Evolutionary conservation across 768 basidiomycete species (phyloP), one percentile per base, ranked within the genome.

Genomic region (Tubosaeta sp.): DNA sequence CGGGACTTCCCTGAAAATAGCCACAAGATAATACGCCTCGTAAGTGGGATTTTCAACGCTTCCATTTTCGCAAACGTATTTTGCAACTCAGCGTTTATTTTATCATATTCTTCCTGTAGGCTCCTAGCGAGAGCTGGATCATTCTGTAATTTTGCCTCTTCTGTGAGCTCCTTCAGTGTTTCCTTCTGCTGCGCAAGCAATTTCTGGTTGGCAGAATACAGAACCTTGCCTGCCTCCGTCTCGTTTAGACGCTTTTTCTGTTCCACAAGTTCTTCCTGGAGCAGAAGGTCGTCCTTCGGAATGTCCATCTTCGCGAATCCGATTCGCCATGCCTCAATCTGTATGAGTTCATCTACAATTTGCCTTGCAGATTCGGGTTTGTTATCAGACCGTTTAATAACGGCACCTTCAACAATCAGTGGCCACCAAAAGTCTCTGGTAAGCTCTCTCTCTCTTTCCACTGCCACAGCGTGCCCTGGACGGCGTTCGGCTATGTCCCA

Each of bases 401-500:
- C 5, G 25, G 61, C 62, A 1, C 53, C 56, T 33, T 11, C 47
- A 0, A 13, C 2, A 10, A 58, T 26, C 34, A 63, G 43, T 3
- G 6, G 0, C 4, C 2, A 1, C 62, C 62, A 77, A 50, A 38
- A 37, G 3, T 37, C n/a, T 1, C 2, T 13, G 17, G 17, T 6
- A 1, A 37, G 35, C 5, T 37, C 35, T 37, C 2, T 37, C n/a
- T 37, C 35, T n/a, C 35, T 37, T 6, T 3, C 6, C n/a, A 7
- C n/a, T 17, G 16, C 3, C n/a, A 8, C 7, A 16, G n/a, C n/a
- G n/a, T 5, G 35, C 16, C 16, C 35, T 17, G 1, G 14, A 8
- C 16, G 12, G 13, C 16, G 13, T 6, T 10, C 11, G 7, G 60
- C 63, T 1, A 10, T 25, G 41, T 65, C 63, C 74, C 73, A 75